Evolutionary conservation across 1,284 basidiomycete species (phyloP).

Genomic region (Trametes versicolor): DNA sequence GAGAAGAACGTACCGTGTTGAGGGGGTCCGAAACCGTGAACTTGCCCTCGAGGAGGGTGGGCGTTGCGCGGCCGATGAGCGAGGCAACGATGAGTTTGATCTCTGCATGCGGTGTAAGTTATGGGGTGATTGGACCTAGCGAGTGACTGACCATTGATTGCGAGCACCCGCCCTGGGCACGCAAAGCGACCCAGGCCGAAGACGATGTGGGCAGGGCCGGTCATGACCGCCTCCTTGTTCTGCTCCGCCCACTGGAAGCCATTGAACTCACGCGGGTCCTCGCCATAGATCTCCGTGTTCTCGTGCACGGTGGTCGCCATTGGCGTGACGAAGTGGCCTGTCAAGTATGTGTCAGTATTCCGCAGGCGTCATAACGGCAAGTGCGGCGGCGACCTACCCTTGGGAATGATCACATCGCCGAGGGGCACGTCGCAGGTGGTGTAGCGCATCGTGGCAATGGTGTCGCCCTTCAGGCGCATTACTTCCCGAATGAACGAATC

Average conservation of each 20-base stretch:
- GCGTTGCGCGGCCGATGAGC: constrained; percentile 45
- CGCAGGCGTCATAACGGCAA: no score
- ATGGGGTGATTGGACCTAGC: background rate
- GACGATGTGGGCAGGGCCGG: constrained; percentile 45
- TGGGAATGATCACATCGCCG: constrained; percentile 47
- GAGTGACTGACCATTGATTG: constrained; percentile 43
- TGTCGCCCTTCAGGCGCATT: constrained; percentile 51
- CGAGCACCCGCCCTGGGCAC: constrained; percentile 48
- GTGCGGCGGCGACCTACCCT: constrained; percentile 37
- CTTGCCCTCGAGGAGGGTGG: constrained; percentile 43
- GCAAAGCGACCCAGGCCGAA: constrained; percentile 51
- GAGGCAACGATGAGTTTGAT: constrained; percentile 50
- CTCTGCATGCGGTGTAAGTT: constrained; percentile 35
- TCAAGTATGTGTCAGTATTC: background rate
- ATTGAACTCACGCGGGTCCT: constrained; percentile 44
- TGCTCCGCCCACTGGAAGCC: constrained; percentile 47
- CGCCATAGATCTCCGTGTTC: constrained; percentile 42
- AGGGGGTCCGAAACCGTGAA: constrained; percentile 49
- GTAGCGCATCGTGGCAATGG: constrained; percentile 45
- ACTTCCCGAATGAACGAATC: constrained; percentile 53
- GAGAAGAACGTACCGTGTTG: constrained; percentile 37
- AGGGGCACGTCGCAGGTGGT: constrained; percentile 45
- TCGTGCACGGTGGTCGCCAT: constrained; percentile 47
- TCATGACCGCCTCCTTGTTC: constrained; percentile 46
- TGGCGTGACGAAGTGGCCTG: constrained; percentile 44